A percentile compares a stretch with the other conserved stretches of the same genome.
Conservation (phyloP, 2,329 filamentous ascomycete genomes). For the Penicillium sp. region DNA sequence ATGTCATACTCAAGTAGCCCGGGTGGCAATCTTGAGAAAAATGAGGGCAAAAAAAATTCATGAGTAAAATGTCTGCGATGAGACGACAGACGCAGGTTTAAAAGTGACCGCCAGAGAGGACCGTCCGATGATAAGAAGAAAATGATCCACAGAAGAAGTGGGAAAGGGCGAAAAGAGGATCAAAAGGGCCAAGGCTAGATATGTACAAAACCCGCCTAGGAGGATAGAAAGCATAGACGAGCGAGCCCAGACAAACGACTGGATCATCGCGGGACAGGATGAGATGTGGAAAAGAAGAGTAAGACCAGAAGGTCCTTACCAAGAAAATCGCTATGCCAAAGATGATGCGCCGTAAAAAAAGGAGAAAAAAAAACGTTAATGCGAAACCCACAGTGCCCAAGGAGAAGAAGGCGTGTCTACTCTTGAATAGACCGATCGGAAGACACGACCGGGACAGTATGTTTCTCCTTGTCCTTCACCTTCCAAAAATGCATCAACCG, state of each 20-base stretch:
- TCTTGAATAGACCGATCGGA: slow-evolving; percentile 20
- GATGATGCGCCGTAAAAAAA: slow-evolving; percentile 22
- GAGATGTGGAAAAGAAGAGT: slow-evolving; percentile 7
- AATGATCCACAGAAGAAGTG: slow-evolving; percentile 16
- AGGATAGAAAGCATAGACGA: slow-evolving; percentile 2
- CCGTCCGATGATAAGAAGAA: slow-evolving; percentile 1
- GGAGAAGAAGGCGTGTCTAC: slow-evolving; percentile 7
- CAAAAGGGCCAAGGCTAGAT: slow-evolving; percentile 11
- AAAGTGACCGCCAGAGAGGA: slow-evolving; percentile 12
- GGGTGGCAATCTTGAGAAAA: slow-evolving; percentile 23
- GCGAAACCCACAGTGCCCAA: slow-evolving; percentile 5
- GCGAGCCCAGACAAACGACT: slow-evolving; percentile 9
- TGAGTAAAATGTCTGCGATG: slow-evolving; percentile 19
- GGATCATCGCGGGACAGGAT: slow-evolving; percentile 6
- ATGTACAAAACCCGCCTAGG: slow-evolving; percentile 17
- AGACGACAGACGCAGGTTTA: slow-evolving; percentile 12
- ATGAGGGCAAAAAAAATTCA: slow-evolving; percentile 30
- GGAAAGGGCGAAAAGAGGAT: background rate
- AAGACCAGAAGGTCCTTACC: slow-evolving; percentile 10
- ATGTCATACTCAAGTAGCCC: slow-evolving; percentile 29
- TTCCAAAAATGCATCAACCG: slow-evolving; percentile 47
- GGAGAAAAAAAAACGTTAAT: slow-evolving; percentile 17
- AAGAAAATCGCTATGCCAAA: slow-evolving; percentile 24
- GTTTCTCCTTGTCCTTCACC: slow-evolving; percentile 41
- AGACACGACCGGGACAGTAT: slow-evolving; percentile 14